Conservation (phyloP, 1,284 basidiomycete genomes). For the Rhodotorula sp. region DNA sequence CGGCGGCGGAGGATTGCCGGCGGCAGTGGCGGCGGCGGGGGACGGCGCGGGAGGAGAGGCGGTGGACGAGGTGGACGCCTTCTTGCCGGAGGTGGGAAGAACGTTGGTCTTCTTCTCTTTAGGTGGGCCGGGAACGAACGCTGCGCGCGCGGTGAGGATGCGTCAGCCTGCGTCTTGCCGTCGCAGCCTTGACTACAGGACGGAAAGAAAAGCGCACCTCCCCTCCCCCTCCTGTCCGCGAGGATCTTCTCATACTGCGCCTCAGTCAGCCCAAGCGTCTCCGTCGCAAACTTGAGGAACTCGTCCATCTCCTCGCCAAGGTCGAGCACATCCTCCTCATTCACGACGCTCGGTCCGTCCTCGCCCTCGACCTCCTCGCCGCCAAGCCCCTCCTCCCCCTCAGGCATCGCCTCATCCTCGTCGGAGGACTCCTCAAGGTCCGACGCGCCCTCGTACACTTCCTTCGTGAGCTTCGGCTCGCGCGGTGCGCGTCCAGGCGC, state of each 20-base stretch:
- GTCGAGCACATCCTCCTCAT: constrained; percentile 63
- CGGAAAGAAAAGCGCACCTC: constrained; percentile 59
- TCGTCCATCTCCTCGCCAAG: constrained; percentile 88
- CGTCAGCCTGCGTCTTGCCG: background rate
- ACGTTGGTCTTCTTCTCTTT: constrained; percentile 40
- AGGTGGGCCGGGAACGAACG: constrained; percentile 63
- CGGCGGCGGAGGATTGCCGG: constrained; percentile 17
- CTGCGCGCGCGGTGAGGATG: constrained; percentile 52
- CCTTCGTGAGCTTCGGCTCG: constrained; percentile 26
- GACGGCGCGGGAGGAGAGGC: background rate
- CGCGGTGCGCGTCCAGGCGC: background rate
- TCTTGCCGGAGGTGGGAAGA: constrained; percentile 19
- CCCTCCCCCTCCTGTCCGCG: constrained; percentile 68
- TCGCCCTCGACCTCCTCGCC: constrained; percentile 48
- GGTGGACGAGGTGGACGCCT: constrained; percentile 6
- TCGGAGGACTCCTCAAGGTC: constrained; percentile 34
- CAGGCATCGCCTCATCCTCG: constrained; percentile 24
- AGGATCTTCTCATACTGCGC: constrained; percentile 81
- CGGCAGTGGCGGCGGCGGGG: constrained; percentile 22
- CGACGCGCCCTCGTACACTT: constrained; percentile 44
- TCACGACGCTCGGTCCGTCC: constrained; percentile 59
- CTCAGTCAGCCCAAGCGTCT: constrained; percentile 80
- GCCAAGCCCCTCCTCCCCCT: constrained; percentile 31
- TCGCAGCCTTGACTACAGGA: background rate
- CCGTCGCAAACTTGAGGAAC: constrained; percentile 86